Base-by-base conservation (phyloP, 345 rosid species). In the Capsella bursapastoris region DNA sequence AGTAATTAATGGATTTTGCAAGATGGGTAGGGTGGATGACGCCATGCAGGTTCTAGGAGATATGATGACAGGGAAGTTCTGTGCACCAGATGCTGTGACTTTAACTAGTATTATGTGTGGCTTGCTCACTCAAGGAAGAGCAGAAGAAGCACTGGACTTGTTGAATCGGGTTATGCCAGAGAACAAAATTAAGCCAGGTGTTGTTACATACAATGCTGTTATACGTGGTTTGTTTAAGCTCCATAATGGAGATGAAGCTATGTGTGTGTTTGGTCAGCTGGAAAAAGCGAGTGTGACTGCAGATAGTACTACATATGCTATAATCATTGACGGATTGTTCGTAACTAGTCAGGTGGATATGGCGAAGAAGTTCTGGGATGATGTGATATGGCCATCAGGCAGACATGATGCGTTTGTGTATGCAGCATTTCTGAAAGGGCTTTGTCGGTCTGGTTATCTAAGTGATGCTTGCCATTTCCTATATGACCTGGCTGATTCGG, bases 331-430 rank as follows among this genome's bases (percentile, higher is more conserved):
- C 28, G 92, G 97, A 41, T 72, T 93, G 68, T 89, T 86, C 5
- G 64, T 50, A 37, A 82, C 76, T 55, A 81, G 76, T 65, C 81
- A 55, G 58, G 67, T 89, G 64, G 91, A 89, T 2, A 74, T 78
- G 67, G 93, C 92, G 8, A 89, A 89, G 82, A 86, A 73, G 71
- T 86, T 93, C 32, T 90, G 96, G 97, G 89, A 89, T 50, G 90
- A 83, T 70, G 84, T 88, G 66, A 76, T 89, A 67, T 90, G 97
- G 96, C 93, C 96, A 7, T 93, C 96, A 25, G 84, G 83, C 59
- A 64, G 77, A 64, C 93, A 93, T 64, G 97, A 93, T 80, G 64
- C 79, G 44, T 87, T 68, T 53, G 96, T 90, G 66, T 93, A 93
- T 74, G 85, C 98, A 18, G 89, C 90, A 11, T 73, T 93, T 66